A percentile compares a stretch with the other conserved stretches of the same genome.
phyloP scores from a whole-genome alignment of 176 grass and related monocot genomes.

The Oropetium thomaeum region DNA sequence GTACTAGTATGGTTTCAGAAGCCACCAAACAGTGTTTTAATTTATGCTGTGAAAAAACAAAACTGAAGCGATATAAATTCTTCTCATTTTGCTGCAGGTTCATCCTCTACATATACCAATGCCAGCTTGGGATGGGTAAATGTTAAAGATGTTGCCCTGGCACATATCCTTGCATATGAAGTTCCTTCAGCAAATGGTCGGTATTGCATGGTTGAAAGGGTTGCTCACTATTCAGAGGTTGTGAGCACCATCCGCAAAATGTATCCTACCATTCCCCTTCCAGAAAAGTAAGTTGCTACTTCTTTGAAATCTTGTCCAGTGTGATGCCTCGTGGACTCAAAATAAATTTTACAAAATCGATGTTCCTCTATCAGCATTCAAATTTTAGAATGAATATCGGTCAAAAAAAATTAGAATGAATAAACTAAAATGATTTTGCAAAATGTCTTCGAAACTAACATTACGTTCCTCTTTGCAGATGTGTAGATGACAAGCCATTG shows the following conservation, averaged over 20 bases:
- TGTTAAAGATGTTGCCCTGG: constrained; percentile 58
- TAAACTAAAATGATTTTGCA: not conserved
- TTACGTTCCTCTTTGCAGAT: constrained; percentile 31
- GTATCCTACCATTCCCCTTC: constrained; percentile 32
- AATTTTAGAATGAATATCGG: not conserved
- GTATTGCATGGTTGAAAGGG: constrained; percentile 59
- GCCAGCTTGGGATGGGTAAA: constrained; percentile 40
- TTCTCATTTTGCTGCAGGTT: constrained; percentile 33
- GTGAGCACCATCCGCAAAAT: constrained; percentile 32
- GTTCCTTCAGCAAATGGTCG: constrained; percentile 45
- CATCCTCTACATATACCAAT: constrained; percentile 49
- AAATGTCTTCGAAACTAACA: not conserved
- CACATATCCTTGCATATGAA: constrained; percentile 56
- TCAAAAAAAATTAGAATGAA: not conserved
- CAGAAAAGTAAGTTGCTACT: constrained; percentile 44
- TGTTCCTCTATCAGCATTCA: not conserved
- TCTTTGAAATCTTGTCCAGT: not conserved
- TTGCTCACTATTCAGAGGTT: constrained; percentile 39
- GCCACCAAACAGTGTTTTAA: not conserved
- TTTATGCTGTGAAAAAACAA: not conserved
- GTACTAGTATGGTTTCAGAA: not conserved
- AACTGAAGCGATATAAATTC: not conserved
- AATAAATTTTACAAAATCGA: not conserved
- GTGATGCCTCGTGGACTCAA: not conserved
- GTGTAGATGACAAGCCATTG: constrained; percentile 52